Conservation (phyloP, 345 rosid species). For the Barbarea vulgaris region DNA sequence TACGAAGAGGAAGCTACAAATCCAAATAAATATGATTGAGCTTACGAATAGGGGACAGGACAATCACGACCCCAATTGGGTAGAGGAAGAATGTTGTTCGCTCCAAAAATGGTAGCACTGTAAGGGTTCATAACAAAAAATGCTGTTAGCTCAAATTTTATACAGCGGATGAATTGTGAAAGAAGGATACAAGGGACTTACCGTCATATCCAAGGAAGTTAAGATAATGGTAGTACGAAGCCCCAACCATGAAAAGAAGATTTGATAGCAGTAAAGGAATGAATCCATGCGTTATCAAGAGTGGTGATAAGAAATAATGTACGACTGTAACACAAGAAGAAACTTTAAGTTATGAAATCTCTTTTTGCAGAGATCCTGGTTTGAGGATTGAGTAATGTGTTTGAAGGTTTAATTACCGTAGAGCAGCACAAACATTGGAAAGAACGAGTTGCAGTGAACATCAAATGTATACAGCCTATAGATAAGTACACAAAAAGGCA, state of each 20-base stretch:
- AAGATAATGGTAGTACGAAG: constrained; percentile 94
- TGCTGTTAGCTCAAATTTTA: not conserved
- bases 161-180: not conserved
- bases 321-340: constrained; percentile 63
- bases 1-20: constrained; percentile 3
- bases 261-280: constrained; percentile 81
- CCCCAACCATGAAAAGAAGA: constrained; percentile 91
- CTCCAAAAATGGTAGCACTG: constrained; percentile 98
- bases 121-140: not conserved
- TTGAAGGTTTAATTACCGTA: constrained; percentile 59
- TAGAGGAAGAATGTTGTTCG: constrained; percentile 95
- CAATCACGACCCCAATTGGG: constrained; percentile 81
- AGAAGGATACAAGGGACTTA: constrained; percentile 41
- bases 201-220: constrained; percentile 98
- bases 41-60: constrained; percentile 90
- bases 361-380: not conserved
- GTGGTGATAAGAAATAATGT: constrained; percentile 91
- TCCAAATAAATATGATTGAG: constrained; percentile 18
- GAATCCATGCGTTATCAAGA: constrained; percentile 88
- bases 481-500: constrained; percentile 17
- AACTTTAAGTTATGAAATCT: constrained; percentile 10
- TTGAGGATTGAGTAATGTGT: constrained; percentile 20
- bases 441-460: constrained; percentile 99
- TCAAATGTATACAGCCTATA: constrained; percentile 97
- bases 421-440: constrained; percentile 93